A percentile compares a stretch with the other conserved stretches of the same genome.
Conservation (phyloP, 2,329 filamentous ascomycete genomes). For the Fusarium fracticaudum region DNA sequence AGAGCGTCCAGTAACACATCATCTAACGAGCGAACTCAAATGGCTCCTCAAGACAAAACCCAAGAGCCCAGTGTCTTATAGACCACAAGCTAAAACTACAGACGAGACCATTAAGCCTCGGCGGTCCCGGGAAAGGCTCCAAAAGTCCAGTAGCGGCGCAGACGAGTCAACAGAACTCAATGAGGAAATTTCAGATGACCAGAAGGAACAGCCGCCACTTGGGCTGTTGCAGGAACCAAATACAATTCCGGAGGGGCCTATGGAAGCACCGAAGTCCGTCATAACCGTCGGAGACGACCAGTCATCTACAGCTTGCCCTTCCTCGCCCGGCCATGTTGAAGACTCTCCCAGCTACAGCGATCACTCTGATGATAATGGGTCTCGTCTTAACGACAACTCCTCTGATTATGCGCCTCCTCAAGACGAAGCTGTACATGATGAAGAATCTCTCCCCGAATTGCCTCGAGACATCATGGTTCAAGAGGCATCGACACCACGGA, state of each 20-base stretch:
- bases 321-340: not conserved
- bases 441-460: not conserved
- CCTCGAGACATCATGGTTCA: not conserved
- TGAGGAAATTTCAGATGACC: not conserved
- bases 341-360: not conserved
- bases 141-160: not conserved
- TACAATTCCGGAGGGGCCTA: not conserved
- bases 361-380: not conserved
- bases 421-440: not conserved
- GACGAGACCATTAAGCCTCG: not conserved
- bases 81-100: not conserved
- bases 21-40: slow-evolving; percentile 16
- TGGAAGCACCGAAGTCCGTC: not conserved
- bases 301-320: not conserved
- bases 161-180: not conserved
- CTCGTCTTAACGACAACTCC: not conserved
- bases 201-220: not conserved
- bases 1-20: not conserved
- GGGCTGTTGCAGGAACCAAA: not conserved
- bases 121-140: not conserved
- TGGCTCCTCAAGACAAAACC: slow-evolving; percentile 28
- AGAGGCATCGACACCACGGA: slow-evolving; percentile 7
- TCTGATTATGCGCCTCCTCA: not conserved
- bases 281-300: not conserved
- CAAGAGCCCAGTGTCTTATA: not conserved